These are phyloP conservation scores for Periconia macrospinosa DNA, from an alignment of 2,329 filamentous ascomycete species.

Conservation along the genomic window DNA sequence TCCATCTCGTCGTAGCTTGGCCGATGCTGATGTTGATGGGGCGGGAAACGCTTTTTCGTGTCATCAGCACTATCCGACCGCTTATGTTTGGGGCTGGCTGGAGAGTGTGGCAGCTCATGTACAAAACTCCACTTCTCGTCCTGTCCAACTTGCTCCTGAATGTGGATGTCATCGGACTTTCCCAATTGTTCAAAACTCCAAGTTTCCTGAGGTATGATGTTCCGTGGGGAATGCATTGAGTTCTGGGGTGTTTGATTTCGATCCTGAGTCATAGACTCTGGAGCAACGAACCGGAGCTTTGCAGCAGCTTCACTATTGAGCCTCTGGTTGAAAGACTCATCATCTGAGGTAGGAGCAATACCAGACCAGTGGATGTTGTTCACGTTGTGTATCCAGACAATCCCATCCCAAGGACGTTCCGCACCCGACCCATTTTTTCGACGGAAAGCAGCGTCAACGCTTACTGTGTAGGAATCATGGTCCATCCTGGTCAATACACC, in stretches of 20 bases:
- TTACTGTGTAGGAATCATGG: neutral
- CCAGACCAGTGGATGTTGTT: neutral
- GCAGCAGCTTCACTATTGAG: neutral
- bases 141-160: slow-evolving; percentile 2
- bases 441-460: neutral
- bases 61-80: too few species aligned
- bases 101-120: too few species aligned
- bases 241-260: too few species aligned
- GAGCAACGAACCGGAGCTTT: too few species aligned
- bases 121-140: neutral
- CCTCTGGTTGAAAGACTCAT: neutral
- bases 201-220: too few species aligned
- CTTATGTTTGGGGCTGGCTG: too few species aligned
- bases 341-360: neutral
- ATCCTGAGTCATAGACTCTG: too few species aligned
- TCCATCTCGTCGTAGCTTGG: too few species aligned
- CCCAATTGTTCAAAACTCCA: too few species aligned
- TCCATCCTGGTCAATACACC: neutral
- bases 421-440: neutral
- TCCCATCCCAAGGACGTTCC: neutral
- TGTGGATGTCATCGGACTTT: neutral
- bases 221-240: too few species aligned
- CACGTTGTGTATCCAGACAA: neutral
- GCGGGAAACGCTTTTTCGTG: too few species aligned
- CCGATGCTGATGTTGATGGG: too few species aligned